Percentiles rank a stretch among this genome's conserved stretches.
Evolutionary conservation across 1,139 yeast genomes (phyloP).

Genomic region (Zygoascus sp.): DNA sequence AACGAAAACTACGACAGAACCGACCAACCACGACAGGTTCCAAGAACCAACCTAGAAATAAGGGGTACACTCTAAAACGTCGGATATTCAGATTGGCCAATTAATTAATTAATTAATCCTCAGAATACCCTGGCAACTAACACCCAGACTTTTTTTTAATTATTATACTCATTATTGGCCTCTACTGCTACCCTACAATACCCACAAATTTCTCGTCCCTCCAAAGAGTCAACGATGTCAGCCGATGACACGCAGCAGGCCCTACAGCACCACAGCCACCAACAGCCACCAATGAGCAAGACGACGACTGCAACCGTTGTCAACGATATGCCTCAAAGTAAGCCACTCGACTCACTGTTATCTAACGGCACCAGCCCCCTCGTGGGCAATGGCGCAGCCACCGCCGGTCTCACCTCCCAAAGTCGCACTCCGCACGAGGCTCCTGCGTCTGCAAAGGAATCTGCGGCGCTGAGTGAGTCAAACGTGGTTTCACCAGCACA

Average conservation of each 20-base stretch:
- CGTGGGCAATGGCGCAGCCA: not conserved
- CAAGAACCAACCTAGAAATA: too few species aligned
- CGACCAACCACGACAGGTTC: not conserved
- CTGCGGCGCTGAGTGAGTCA: constrained; percentile 3
- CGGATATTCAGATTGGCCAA: too few species aligned
- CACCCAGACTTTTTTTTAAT: too few species aligned
- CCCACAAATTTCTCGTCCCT: too few species aligned
- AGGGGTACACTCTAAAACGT: too few species aligned
- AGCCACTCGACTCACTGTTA: not conserved
- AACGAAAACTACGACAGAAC: not conserved
- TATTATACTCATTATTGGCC: too few species aligned
- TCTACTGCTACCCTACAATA: too few species aligned
- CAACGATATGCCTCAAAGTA: too few species aligned
- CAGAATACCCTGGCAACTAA: too few species aligned
- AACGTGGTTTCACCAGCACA: not conserved
- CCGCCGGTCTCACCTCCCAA: not conserved
- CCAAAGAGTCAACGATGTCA: not conserved
- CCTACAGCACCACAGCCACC: not conserved
- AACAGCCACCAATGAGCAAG: too few species aligned
- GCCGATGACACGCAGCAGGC: not conserved
- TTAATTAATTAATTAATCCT: too few species aligned
- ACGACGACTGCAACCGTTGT: too few species aligned
- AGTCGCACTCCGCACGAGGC: not conserved
- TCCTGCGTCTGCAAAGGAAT: not conserved
- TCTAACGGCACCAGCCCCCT: not conserved